Percentiles rank a stretch among this genome's conserved stretches.
Evolutionary conservation across 768 basidiomycete species (phyloP).

Genomic region (Hypholoma fasciculare): DNA sequence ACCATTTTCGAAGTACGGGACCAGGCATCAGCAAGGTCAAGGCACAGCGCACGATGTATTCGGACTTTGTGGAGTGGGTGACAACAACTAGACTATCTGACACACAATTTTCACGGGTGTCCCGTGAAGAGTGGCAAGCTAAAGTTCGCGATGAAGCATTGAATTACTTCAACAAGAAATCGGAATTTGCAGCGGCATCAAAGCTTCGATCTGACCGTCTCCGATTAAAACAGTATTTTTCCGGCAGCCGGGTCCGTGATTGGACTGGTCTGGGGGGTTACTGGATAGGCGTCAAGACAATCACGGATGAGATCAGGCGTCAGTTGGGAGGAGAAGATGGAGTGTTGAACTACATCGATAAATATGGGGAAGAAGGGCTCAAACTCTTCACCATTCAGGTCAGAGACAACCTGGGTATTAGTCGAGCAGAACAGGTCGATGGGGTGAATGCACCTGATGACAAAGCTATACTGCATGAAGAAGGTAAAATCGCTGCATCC

Average conservation of each 20-base stretch:
- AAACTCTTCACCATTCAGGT: slow-evolving; percentile 37
- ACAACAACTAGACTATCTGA: slow-evolving; percentile 12
- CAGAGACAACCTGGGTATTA: slow-evolving; percentile 29
- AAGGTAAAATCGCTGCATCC: not conserved
- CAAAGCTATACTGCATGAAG: not conserved
- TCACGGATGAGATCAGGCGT: slow-evolving; percentile 52
- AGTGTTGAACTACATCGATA: slow-evolving; percentile 36
- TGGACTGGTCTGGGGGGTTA: slow-evolving; percentile 48
- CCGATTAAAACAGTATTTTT: slow-evolving; percentile 45
- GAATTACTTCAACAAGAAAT: slow-evolving; percentile 49
- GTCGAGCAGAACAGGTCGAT: not conserved
- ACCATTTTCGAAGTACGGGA: slow-evolving; percentile 33
- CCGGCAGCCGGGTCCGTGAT: slow-evolving; percentile 49
- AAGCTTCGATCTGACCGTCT: slow-evolving; percentile 25
- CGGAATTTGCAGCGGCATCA: slow-evolving; percentile 41
- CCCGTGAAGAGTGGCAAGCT: slow-evolving; percentile 20
- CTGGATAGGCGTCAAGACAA: slow-evolving; percentile 46
- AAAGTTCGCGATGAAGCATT: slow-evolving; percentile 46
- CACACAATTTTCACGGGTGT: not conserved
- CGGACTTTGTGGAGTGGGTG: slow-evolving; percentile 55
- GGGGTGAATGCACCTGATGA: not conserved
- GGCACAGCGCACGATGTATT: slow-evolving; percentile 55
- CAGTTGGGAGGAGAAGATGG: slow-evolving; percentile 48
- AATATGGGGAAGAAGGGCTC: slow-evolving; percentile 38
- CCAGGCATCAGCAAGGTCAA: slow-evolving; percentile 42